These are phyloP conservation scores for Phytophthora lateralis DNA, from an alignment of 352 stramenopile genomes.

Conservation along the genomic window DNA sequence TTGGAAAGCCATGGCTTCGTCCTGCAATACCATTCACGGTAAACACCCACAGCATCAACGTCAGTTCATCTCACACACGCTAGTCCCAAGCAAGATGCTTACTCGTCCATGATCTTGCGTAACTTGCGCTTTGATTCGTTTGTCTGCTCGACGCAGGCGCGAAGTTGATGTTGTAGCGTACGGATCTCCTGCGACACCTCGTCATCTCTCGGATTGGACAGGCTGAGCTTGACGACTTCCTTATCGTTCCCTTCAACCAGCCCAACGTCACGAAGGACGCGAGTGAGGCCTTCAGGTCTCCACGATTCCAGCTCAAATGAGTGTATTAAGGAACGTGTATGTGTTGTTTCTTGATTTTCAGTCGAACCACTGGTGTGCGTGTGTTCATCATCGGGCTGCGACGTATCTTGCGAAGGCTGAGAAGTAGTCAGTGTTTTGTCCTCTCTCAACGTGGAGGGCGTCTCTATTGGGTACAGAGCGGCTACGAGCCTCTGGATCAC, in stretches of 20 bases:
- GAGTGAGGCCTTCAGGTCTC: conserved; percentile 33
- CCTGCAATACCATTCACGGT: conserved; percentile 24
- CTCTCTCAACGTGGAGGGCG: conserved; percentile 10
- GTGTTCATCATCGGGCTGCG: conserved; percentile 29
- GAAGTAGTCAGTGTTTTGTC: conserved; percentile 2
- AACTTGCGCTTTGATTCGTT: conserved; percentile 70
- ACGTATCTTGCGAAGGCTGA: background rate
- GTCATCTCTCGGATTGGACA: conserved; percentile 52
- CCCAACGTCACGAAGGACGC: conserved; percentile 48
- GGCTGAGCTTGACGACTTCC: conserved; percentile 26
- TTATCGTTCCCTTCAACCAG: conserved; percentile 47
- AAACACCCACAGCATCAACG: conserved; percentile 3
- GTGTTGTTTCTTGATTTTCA: conserved; percentile 6
- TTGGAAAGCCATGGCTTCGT: conserved; percentile 69
- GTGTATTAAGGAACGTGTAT: conserved; percentile 10
- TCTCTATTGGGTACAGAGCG: conserved; percentile 27
- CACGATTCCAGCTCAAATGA: conserved; percentile 28
- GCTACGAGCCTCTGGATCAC: conserved; percentile 41
- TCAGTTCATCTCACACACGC: conserved; percentile 1
- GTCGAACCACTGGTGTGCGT: conserved; percentile 15
- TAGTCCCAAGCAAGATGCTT: conserved; percentile 3
- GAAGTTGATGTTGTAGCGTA: conserved; percentile 49
- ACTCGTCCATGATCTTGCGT: conserved; percentile 62
- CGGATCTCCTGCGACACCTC: conserved; percentile 73
- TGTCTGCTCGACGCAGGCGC: conserved; percentile 43